These are phyloP conservation scores for Clitoria ternatea DNA, from an alignment of 306 rosid species.

Conservation along the genomic window DNA sequence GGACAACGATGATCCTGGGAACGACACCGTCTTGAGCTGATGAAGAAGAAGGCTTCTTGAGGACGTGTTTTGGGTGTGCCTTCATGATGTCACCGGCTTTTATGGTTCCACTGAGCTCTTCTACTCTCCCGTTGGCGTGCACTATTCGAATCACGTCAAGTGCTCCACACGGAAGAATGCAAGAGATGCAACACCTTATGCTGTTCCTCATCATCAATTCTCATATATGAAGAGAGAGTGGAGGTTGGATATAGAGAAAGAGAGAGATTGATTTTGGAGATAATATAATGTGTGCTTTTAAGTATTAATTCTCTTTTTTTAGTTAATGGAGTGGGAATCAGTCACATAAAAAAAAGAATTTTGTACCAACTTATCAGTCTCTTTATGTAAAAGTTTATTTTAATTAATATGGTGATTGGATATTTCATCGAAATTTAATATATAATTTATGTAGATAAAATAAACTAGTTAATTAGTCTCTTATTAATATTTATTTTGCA, in stretches of 20 bases:
- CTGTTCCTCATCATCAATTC: conserved; percentile 77
- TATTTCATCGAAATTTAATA: too few relatives aligned
- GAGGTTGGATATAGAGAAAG: not conserved
- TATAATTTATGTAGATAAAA: too few relatives aligned
- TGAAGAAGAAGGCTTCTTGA: conserved; percentile 75
- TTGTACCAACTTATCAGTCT: conserved; percentile 21
- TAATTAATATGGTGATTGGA: too few relatives aligned
- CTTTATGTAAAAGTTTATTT: not conserved
- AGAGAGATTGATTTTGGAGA: not conserved
- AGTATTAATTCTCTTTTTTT: not conserved
- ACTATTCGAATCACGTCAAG: conserved; percentile 90
- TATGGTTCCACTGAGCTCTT: conserved; percentile 73
- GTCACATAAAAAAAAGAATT: conserved; percentile 31
- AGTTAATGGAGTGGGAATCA: conserved; percentile 39
- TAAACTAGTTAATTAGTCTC: too few relatives aligned
- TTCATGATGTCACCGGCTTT: conserved; percentile 84
- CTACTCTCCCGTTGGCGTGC: conserved; percentile 76
- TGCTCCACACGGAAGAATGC: conserved; percentile 94
- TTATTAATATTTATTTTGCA: not conserved
- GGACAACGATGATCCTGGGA: conserved; percentile 78
- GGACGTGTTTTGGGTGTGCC: conserved; percentile 79
- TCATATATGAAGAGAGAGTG: conserved; percentile 3
- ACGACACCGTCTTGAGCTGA: conserved; percentile 46
- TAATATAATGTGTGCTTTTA: not conserved
- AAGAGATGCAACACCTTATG: conserved; percentile 88